A percentile compares a stretch with the other conserved stretches of the same genome.
phyloP scores from a whole-genome alignment of 768 basidiomycete genomes.

The Auriculariales sp. region DNA sequence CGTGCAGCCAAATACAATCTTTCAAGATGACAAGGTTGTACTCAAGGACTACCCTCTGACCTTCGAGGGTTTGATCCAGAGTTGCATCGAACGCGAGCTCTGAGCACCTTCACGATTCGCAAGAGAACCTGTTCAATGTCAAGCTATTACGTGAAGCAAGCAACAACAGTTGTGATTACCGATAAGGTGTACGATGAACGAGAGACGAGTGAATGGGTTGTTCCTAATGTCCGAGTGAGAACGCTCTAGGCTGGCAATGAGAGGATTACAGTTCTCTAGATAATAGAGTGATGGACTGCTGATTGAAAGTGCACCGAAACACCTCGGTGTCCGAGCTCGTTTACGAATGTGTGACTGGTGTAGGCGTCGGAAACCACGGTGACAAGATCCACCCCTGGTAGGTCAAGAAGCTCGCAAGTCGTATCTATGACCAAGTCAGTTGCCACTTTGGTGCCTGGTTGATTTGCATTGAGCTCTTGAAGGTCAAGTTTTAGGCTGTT shows the following conservation, averaged over 20 bases:
- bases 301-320: neutral
- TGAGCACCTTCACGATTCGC: no score
- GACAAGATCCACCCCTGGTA: neutral
- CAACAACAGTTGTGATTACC: no score
- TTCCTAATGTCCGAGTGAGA: no score
- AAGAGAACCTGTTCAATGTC: no score
- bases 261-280: no score
- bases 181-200: no score
- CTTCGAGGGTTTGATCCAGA: conserved; percentile 59
- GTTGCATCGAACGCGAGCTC: conserved; percentile 59
- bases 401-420: neutral
- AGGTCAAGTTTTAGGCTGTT: neutral
- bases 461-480: neutral
- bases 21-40: conserved; percentile 51
- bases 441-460: no score
- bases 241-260: no score
- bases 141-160: no score
- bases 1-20: conserved; percentile 62
- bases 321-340: neutral
- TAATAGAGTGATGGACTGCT: no score
- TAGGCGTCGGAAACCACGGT: neutral
- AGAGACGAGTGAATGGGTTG: no score
- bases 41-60: conserved; percentile 72
- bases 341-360: neutral
- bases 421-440: neutral